phyloP scores from a whole-genome alignment of 2,329 filamentous ascomycete species.

The Alternaria arborescens region DNA sequence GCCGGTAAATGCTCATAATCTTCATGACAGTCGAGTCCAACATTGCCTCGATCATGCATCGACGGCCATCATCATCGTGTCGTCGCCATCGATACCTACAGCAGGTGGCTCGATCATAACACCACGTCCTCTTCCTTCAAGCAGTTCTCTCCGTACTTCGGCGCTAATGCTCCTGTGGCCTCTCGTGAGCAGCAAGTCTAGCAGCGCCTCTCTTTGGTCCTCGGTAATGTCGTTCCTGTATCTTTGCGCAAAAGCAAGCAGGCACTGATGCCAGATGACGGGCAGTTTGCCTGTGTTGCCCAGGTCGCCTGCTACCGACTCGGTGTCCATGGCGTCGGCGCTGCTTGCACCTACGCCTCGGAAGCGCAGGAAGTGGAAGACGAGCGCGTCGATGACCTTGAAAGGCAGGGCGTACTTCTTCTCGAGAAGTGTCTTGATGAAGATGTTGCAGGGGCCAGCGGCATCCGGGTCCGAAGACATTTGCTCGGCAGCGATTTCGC shows the following conservation, averaged over 20 bases:
- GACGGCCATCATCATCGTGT: conserved; percentile 80
- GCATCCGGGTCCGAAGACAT: conserved; percentile 83
- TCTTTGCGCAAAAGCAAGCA: conserved; percentile 90
- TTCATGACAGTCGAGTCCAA: neutral
- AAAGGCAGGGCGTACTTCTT: conserved; percentile 97
- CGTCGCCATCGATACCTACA: conserved; percentile 75
- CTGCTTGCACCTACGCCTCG: conserved; percentile 71
- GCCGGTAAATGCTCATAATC: conserved; percentile 20
- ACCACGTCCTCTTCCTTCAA: conserved; percentile 87
- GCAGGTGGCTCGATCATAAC: conserved; percentile 70
- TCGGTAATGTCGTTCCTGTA: conserved; percentile 97
- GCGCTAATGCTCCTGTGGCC: conserved; percentile 90
- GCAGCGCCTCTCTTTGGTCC: conserved; percentile 87
- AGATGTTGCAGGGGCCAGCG: conserved; percentile 91
- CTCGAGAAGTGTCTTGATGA: conserved; percentile 90
- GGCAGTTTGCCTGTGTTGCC: conserved; percentile 73
- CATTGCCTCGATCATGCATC: conserved; percentile 8
- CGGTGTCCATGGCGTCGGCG: conserved; percentile 63
- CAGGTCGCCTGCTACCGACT: conserved; percentile 45
- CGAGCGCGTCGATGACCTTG: conserved; percentile 91
- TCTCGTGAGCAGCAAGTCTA: conserved; percentile 84
- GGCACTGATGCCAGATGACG: conserved; percentile 94
- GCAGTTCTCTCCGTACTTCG: conserved; percentile 85
- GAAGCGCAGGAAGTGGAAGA: conserved; percentile 97
- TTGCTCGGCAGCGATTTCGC: conserved; percentile 92